Conservation (phyloP, 208 protist species). For the Leishmania tropica region DNA sequence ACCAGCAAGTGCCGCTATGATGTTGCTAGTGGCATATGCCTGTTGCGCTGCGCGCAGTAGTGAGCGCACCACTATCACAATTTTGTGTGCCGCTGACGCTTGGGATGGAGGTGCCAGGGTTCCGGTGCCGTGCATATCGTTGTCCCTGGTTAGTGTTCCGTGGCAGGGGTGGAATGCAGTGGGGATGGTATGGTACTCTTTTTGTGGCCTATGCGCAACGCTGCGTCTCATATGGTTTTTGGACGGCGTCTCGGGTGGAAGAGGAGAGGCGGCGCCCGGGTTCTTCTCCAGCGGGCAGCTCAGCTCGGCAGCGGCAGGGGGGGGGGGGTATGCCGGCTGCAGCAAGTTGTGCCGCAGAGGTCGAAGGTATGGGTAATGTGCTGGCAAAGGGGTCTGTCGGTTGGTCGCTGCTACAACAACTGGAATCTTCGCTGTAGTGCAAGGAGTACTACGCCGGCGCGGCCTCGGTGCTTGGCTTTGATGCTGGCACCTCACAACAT, state of each 20-base stretch:
- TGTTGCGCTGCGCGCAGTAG: slow-evolving; percentile 50
- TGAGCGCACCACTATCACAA: slow-evolving; percentile 44
- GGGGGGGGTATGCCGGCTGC: not conserved
- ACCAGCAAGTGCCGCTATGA: slow-evolving; percentile 52
- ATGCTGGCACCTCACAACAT: slow-evolving; percentile 4
- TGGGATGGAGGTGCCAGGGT: slow-evolving; percentile 46
- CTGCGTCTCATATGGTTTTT: slow-evolving; percentile 43
- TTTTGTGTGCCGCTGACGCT: slow-evolving; percentile 54
- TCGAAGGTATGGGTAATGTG: slow-evolving; percentile 2
- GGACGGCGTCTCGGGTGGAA: slow-evolving; percentile 34
- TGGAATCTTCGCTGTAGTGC: not conserved
- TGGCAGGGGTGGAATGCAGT: slow-evolving; percentile 52
- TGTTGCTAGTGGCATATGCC: slow-evolving; percentile 37
- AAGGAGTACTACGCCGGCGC: slow-evolving; percentile 12
- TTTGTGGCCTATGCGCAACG: slow-evolving; percentile 41
- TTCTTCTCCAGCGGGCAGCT: not conserved
- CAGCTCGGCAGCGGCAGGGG: not conserved
- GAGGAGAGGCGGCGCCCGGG: slow-evolving; percentile 18
- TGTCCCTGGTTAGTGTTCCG: slow-evolving; percentile 37
- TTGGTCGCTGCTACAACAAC: slow-evolving; percentile 27
- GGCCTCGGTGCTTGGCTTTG: not conserved
- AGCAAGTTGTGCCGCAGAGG: not conserved
- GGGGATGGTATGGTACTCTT: slow-evolving; percentile 40
- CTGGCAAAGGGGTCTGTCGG: slow-evolving; percentile 9
- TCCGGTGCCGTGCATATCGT: slow-evolving; percentile 49